These are phyloP conservation scores for Calonectria hongkongensis DNA, from an alignment of 2,329 filamentous ascomycete genomes.

Conservation along the genomic window DNA sequence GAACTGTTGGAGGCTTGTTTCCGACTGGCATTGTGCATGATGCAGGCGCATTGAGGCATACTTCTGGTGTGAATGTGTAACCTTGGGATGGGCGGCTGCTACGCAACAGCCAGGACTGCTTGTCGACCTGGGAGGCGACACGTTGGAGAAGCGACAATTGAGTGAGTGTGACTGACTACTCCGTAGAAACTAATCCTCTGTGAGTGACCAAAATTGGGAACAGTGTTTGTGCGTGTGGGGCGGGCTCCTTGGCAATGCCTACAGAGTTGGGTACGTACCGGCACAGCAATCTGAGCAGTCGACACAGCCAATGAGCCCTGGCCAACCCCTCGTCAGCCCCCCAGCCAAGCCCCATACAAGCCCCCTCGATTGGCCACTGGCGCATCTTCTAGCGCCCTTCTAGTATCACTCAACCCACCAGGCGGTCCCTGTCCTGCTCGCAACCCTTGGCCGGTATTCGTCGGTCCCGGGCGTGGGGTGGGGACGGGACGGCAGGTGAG, in stretches of 20 bases:
- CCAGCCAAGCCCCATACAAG: slow-evolving; percentile 38
- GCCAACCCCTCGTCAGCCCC: slow-evolving; percentile 28
- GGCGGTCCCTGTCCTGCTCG: slow-evolving; percentile 35
- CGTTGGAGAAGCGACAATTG: neutral
- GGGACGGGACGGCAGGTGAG: slow-evolving; percentile 13
- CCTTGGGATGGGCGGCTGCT: slow-evolving; percentile 4
- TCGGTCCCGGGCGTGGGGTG: slow-evolving; percentile 22
- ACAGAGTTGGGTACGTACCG: slow-evolving; percentile 8
- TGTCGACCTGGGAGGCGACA: slow-evolving; percentile 6
- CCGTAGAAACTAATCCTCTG: neutral
- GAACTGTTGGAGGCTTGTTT: neutral
- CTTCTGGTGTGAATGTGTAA: slow-evolving; percentile 21
- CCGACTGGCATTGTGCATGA: slow-evolving; percentile 24
- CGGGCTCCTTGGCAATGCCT: slow-evolving; percentile 26
- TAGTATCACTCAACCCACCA: slow-evolving; percentile 45
- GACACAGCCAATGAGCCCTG: slow-evolving; percentile 30
- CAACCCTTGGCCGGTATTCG: slow-evolving; percentile 37
- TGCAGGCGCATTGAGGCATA: slow-evolving; percentile 11
- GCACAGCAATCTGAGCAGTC: neutral
- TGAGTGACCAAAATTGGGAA: slow-evolving; percentile 3
- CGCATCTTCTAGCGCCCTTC: slow-evolving; percentile 55
- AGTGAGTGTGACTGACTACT: neutral
- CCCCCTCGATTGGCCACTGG: slow-evolving; percentile 44
- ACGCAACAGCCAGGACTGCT: neutral
- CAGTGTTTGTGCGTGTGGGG: slow-evolving; percentile 23